Base-by-base conservation (phyloP, 306 rosid genomes). In the Trifolium repens region DNA sequence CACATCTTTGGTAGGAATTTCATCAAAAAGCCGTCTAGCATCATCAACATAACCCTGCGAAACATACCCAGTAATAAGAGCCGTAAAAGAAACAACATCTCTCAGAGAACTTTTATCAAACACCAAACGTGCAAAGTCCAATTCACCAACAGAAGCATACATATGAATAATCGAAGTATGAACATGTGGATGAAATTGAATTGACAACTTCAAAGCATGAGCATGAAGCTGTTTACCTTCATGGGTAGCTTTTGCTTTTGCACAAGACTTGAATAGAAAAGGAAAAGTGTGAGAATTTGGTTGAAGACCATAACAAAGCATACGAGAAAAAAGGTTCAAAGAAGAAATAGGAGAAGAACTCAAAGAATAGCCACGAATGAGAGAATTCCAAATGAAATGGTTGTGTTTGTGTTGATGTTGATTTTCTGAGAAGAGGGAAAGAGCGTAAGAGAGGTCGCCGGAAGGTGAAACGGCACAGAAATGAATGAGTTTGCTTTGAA, bases 231-330 rank as follows among this genome's bases (percentile, higher is more conserved):
- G 96, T 80, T 83, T 83, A 47, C 89, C 96, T 86, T 80, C 89
- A 10, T 5, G 78, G 80, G 76, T 37, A 27, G 90, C 93, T 16
- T 65, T 81, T 0, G 68, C 1, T 78, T 82, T 91, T 0, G 86
- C 90, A 11, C 97, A 89, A 49, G 88, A 80, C 79, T 89, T 93
- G 62, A 89, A 81, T 34, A 91, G 79, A 24, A 84, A 85, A 11
- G 98, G 94, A 58, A 89, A 91, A 37, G 98, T 91, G 53, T 91
- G 86, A 35, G 96, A 85, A 78, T 93, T 91, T 15, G 96, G 96
- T 66, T 79, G 68, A 0, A 81, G 75, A 5, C 91, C 87, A 1
- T 84, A 82, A 22, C 30, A 13, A 59, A 88, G 8, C 93, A 89
- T 89, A 2, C 69, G 80, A 5, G 52, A 37, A 49, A 66, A 91